Base-by-base conservation (phyloP, 805 yeast genomes). In the Candida awuae region DNA sequence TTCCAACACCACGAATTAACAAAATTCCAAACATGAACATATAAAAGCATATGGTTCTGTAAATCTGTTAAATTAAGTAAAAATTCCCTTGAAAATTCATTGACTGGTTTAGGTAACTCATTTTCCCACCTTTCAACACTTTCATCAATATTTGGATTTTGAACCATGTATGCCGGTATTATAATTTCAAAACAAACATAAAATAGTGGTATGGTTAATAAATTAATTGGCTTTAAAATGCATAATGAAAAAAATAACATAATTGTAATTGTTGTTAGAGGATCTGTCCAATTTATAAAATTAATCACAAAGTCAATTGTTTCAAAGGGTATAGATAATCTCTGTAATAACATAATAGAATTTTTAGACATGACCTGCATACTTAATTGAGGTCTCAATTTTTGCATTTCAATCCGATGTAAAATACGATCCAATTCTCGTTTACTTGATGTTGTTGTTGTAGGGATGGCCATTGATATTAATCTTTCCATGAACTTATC, bases 41-140 rank as follows among this genome's bases (percentile, higher is more conserved):
- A 84, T 12, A 77, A 52, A 22, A 78, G 53, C 84, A 83, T 79
- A 52, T 77, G 80, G 54, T 86, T 86, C 53, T 86, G 95, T 42
- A 85, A 64, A 62, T 86, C 95, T 1, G 94, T 84, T 50, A 84
- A 64, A 54, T 86, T 86, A 41, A 85, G 54, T 16, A 80, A 59
- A 53, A 85, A 86, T 54, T 86, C 95, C 39, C 83, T 67, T 23
- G 88, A 78, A 35, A 83, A 66, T 56, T 85, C 86, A 4, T 88
- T 82, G 7, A 79, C 83, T 0, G 94, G 92, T 44, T 73, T 74
- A 3, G 86, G 84, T 3, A 70, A 52, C 25, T 63, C 69, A 19
- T 73, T 67, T 10, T 65, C 63, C 1, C 75, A 78, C 21, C 67
- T 62, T 1, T 75, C 66, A 2, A 77, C 71, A 0, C 65, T 56